Evolutionary conservation across 139 green algal species (phyloP).

Genomic region (Gonium pectorale): DNA sequence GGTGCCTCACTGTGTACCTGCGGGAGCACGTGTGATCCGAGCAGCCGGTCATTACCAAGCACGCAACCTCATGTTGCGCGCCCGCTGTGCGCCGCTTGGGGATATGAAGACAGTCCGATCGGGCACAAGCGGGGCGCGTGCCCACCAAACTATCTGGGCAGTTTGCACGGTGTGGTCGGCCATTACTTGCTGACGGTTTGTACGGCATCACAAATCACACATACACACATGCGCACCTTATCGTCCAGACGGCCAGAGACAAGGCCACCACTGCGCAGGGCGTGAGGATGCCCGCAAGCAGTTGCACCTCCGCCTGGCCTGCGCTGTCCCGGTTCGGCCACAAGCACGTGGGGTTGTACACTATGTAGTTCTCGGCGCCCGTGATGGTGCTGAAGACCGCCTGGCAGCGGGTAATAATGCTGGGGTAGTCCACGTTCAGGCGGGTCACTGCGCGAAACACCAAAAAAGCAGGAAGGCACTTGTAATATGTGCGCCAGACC

Average conservation of each 20-base stretch:
- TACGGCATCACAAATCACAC: too few relatives aligned
- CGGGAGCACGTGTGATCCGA: too few relatives aligned
- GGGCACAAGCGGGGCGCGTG: too few relatives aligned
- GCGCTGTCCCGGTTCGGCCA: background rate
- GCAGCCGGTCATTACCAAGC: too few relatives aligned
- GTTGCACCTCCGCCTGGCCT: conserved; percentile 10
- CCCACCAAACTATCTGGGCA: too few relatives aligned
- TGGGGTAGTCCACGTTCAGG: conserved; percentile 39
- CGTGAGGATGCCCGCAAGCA: background rate
- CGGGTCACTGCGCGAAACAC: conserved; percentile 7
- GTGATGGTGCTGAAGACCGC: conserved; percentile 10
- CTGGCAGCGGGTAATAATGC: conserved; percentile 36
- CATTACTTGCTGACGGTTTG: too few relatives aligned
- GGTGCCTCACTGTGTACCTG: too few relatives aligned
- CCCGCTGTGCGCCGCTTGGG: too few relatives aligned
- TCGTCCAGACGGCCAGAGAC: conserved; percentile 11
- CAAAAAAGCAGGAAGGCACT: background rate
- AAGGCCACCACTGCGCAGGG: conserved; percentile 7
- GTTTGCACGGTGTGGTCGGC: too few relatives aligned
- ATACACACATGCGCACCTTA: background rate
- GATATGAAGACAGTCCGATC: too few relatives aligned
- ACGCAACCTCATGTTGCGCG: too few relatives aligned
- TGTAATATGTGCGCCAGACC: background rate
- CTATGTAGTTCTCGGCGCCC: conserved; percentile 16
- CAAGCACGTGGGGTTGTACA: conserved; percentile 24